phyloP scores from a whole-genome alignment of 1,284 basidiomycete species.

The Fistulina hepatica region DNA sequence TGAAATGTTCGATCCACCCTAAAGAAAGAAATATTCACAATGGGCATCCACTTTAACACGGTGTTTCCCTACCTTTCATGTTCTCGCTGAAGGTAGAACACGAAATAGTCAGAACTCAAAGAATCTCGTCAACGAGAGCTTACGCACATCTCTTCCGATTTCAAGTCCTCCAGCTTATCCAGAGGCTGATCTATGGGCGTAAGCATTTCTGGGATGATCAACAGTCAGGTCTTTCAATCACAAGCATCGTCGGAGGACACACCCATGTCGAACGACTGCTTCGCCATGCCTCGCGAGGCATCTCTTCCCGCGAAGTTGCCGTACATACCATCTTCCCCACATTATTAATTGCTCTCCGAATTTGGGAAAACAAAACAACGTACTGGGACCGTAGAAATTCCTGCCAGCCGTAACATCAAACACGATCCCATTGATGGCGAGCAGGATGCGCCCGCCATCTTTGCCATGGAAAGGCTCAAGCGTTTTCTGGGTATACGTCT shows the following conservation, averaged over 20 bases:
- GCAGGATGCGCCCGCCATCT: slow-evolving; percentile 62
- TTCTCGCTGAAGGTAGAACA: slow-evolving; percentile 53
- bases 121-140: background rate
- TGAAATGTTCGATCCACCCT: slow-evolving; percentile 89
- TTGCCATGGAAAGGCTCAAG: slow-evolving; percentile 59
- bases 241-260: slow-evolving; percentile 19
- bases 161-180: slow-evolving; percentile 74
- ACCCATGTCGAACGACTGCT: slow-evolving; percentile 90
- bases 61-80: slow-evolving; percentile 55
- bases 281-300: slow-evolving; percentile 92
- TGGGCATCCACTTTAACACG: slow-evolving; percentile 3
- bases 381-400: slow-evolving; percentile 90
- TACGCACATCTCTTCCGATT: slow-evolving; percentile 73
- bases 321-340: slow-evolving; percentile 73
- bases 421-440: slow-evolving; percentile 81
- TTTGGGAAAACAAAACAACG: slow-evolving; percentile 20
- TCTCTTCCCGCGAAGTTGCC: slow-evolving; percentile 95
- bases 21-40: slow-evolving; percentile 3
- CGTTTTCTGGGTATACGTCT: slow-evolving; percentile 68
- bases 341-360: background rate
- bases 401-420: slow-evolving; percentile 86
- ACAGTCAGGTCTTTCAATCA: background rate
- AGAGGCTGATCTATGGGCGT: slow-evolving; percentile 79
- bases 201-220: slow-evolving; percentile 64
- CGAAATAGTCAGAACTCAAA: slow-evolving; percentile 7